Percentiles rank a stretch among this genome's conserved stretches.
Conservation (phyloP, 306 rosid genomes). For the Lablab purpureus region DNA sequence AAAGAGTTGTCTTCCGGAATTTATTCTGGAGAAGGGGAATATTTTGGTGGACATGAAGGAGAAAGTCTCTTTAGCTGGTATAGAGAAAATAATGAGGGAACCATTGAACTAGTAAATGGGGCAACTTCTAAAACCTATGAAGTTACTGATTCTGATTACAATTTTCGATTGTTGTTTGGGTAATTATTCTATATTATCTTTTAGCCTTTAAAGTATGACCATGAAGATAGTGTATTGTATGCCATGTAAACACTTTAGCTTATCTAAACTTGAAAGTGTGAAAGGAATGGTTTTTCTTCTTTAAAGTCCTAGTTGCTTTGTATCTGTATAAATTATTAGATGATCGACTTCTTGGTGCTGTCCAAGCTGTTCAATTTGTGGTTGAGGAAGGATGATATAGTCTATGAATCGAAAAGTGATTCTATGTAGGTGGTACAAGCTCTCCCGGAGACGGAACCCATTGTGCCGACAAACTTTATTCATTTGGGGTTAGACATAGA, state of each 20-base stretch:
- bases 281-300: background rate
- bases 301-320: background rate
- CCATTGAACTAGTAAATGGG: slow-evolving; percentile 67
- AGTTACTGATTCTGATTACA: slow-evolving; percentile 86
- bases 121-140: slow-evolving; percentile 70
- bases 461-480: too few relatives aligned
- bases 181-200: slow-evolving; percentile 47
- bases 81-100: slow-evolving; percentile 82
- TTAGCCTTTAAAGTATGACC: slow-evolving; percentile 32
- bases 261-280: slow-evolving; percentile 4
- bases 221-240: slow-evolving; percentile 30
- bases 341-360: slow-evolving; percentile 5
- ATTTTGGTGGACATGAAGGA: slow-evolving; percentile 97
- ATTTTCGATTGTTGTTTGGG: slow-evolving; percentile 86
- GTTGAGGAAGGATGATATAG: too few relatives aligned
- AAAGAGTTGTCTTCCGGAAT: slow-evolving; percentile 72
- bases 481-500: too few relatives aligned
- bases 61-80: slow-evolving; percentile 90
- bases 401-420: too few relatives aligned
- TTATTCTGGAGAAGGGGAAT: slow-evolving; percentile 91
- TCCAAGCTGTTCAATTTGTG: too few relatives aligned
- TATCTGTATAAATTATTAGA: slow-evolving; percentile 25
- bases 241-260: slow-evolving; percentile 24
- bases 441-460: too few relatives aligned
- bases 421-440: too few relatives aligned